Base-by-base conservation (phyloP, 2,329 filamentous ascomycete genomes). In the Trichoderma atroviride region DNA sequence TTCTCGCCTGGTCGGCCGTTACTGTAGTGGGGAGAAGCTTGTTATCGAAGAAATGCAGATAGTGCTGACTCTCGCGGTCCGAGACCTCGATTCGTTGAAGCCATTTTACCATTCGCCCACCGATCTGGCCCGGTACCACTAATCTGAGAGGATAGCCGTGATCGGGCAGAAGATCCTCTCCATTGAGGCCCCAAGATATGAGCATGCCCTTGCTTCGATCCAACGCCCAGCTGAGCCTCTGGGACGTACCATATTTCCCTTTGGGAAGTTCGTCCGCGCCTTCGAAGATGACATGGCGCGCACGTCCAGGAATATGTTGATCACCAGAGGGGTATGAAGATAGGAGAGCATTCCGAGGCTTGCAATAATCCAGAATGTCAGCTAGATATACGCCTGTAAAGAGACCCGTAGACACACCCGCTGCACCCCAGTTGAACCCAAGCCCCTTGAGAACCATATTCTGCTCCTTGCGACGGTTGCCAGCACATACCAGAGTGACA, bases 21-120 rank as follows among this genome's bases (percentile, higher is more conserved):
- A 97, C 85, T 86, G 90, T 94, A 0, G 93, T 97, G 73, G 94
- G 94, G 50, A 97, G 81, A 1, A 97, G 93, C 70, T 93, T 85
- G 77, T 97, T 97, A 78, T 97, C 94, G 79, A 96, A 94, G 71
- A 93, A 93, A 79, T 97, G 94, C 75, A 97, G 97, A 93, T 93
- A 97, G 76, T 96, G 97, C 72, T 95, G 91, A 76, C 93, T 97
- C 0, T 94, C 93, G 29, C 85, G 83, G 11, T 89, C 87, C 0
- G 93, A 95, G 62, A 97, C 79, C 55, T 94, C 91, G 70, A 97
- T 86, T 72, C 85, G 90, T 81, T 91, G 95, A 70, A 97, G 78
- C 94, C 94, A 97, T 79, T 97, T 97, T 37, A 97, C 94, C 78
- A 93, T 97, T 72, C 94, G 87, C 0, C 94, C 94, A 40, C 94